Evolutionary conservation across 202 grass and related monocot genomes (phyloP), one percentile per base, ranked within the genome.

Genomic region (Brachypodium distachyon): DNA sequence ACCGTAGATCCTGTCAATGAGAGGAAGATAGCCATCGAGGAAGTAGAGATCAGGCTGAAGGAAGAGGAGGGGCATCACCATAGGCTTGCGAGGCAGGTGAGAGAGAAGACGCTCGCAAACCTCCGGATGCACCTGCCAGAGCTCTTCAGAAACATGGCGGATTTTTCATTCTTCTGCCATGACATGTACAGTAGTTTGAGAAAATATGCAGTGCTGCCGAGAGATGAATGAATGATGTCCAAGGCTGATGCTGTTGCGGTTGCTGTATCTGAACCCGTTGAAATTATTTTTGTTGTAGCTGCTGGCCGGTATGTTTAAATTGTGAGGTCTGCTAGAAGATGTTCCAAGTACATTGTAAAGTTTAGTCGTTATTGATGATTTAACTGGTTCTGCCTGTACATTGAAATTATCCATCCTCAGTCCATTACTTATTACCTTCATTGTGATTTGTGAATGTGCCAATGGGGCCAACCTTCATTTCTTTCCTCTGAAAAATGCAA

Each of bases 71-170:
- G 73, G 19, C 74, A 74, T 31, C 81, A 91, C 54, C 61, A 38
- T 65, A 93, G 67, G 81, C 67, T 86, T 36, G 90, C 88, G 67
- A 90, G 77, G 66, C 70, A 91, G 72, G 91, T 93, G 50, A 91
- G 94, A n/a, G 94, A 97, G 50, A 97, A 91, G 69, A 91, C 94
- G 22, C 84, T 97, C 1, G 78, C 80, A 33, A 97, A 87, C 84
- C 90, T 97, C 51, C 55, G 72, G 78, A 90, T 82, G 37, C 90
- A 93, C 59, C 81, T 97, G 82, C 94, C 86, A 34, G 91, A 97
- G 65, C 90, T 97, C 61, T 97, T 97, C 73, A 77, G 88, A 41
- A 74, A 63, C 26, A 77, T 97, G 84, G 44, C 53, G 6, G 88
- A 89, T 14, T 94, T 97, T 50, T 29, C 91, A 1, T 61, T 14